Percentiles rank a stretch among this genome's conserved stretches.
Evolutionary conservation across 768 basidiomycete genomes (phyloP).

Genomic region (Suillus spraguei): DNA sequence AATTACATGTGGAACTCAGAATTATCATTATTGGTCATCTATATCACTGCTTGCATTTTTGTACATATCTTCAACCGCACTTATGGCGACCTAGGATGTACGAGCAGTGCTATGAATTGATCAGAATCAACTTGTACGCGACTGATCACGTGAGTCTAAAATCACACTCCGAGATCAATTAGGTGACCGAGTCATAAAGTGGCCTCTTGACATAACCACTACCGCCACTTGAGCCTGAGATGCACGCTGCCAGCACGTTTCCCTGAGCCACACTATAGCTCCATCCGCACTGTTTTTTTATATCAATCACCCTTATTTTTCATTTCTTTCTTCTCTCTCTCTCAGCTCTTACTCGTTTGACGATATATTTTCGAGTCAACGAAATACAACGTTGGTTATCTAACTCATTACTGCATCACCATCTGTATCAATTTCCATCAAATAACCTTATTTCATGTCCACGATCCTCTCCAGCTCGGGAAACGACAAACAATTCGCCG

Average conservation of each 20-base stretch:
- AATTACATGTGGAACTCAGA: not conserved
- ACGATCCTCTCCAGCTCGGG: conserved; percentile 40
- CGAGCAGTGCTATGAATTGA: not conserved
- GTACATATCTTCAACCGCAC: not conserved
- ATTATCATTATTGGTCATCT: not conserved
- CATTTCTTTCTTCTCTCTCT: not conserved
- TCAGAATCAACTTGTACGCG: not conserved
- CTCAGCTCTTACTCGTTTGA: not conserved
- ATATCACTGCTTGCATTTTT: not conserved
- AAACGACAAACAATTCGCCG: conserved; percentile 36
- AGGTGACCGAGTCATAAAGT: not conserved
- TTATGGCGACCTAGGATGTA: not conserved
- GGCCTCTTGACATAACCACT: not conserved
- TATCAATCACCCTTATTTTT: conserved; percentile 2
- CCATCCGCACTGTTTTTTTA: not conserved
- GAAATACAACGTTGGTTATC: not conserved
- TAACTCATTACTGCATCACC: not conserved
- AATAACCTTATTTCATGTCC: conserved; percentile 16
- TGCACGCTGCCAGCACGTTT: conserved; percentile 11
- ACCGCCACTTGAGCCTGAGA: conserved; percentile 2
- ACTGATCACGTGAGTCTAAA: not conserved
- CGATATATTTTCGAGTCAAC: conserved; percentile 6
- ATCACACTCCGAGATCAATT: not conserved
- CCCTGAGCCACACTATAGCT: conserved; percentile 1
- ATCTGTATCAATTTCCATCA: conserved; percentile 2